A percentile compares a stretch with the other conserved stretches of the same genome.
phyloP scores from a whole-genome alignment of 805 yeast genomes.

The Nakazawaea populi region DNA sequence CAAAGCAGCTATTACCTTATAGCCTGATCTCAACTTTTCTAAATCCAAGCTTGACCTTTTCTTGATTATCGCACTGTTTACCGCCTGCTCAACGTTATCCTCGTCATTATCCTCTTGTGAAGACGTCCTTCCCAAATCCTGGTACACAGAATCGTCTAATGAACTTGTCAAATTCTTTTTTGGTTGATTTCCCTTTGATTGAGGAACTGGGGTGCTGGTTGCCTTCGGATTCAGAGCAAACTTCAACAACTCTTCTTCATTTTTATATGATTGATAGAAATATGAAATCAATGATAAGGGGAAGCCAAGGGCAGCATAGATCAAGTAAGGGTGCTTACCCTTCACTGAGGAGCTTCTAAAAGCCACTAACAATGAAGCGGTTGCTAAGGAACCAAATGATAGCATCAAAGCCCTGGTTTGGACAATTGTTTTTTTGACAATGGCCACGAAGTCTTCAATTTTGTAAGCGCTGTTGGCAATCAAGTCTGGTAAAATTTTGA shows the following conservation, averaged over 20 bases:
- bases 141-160: conserved; percentile 39
- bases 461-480: conserved; percentile 16
- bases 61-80: conserved; percentile 34
- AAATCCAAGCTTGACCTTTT: conserved; percentile 28
- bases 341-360: conserved; percentile 47
- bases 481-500: conserved; percentile 22
- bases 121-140: conserved; percentile 29
- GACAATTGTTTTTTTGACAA: conserved; percentile 14
- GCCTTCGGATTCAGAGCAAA: background rate
- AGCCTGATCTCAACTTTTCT: conserved; percentile 28
- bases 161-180: conserved; percentile 24
- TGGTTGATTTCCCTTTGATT: conserved; percentile 20
- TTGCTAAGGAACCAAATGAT: conserved; percentile 40
- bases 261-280: conserved; percentile 18
- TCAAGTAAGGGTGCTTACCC: conserved; percentile 67
- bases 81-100: conserved; percentile 35
- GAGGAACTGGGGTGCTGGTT: background rate
- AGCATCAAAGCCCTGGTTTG: conserved; percentile 19
- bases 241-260: conserved; percentile 22
- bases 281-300: conserved; percentile 33
- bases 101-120: conserved; percentile 21
- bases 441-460: conserved; percentile 11
- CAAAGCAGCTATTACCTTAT: conserved; percentile 34
- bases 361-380: conserved; percentile 49
- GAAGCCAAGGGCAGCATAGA: conserved; percentile 57